Evolutionary conservation across 2,329 filamentous ascomycete species (phyloP).

Genomic region (Beauveria pseudobassiana): DNA sequence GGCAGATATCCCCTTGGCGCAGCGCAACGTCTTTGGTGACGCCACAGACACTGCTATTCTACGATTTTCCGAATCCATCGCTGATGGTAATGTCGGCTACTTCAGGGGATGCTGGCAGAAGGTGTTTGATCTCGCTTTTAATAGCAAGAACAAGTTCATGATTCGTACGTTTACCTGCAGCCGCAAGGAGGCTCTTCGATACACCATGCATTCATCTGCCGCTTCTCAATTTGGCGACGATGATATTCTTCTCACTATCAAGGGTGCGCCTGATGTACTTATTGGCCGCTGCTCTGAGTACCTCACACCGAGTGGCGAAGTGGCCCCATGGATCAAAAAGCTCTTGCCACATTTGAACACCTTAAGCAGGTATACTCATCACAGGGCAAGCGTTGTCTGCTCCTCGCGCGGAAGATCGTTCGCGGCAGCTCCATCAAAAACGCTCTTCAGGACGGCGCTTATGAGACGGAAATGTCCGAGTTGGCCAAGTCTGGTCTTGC

Average conservation of each 20-base stretch:
- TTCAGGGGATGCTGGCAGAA: constrained; percentile 57
- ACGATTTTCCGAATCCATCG: constrained; percentile 59
- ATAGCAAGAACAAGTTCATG: constrained; percentile 82
- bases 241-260: constrained; percentile 59
- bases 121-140: constrained; percentile 64
- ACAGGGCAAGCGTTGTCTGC: constrained; percentile 59
- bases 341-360: constrained; percentile 40
- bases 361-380: constrained; percentile 63
- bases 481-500: constrained; percentile 51
- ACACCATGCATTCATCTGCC: constrained; percentile 31
- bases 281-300: constrained; percentile 55
- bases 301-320: constrained; percentile 46
- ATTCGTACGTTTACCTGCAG: constrained; percentile 50
- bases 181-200: constrained; percentile 22
- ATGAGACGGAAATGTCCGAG: constrained; percentile 49
- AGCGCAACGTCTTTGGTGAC: constrained; percentile 63
- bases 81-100: constrained; percentile 45
- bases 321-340: constrained; percentile 40
- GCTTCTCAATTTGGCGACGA: constrained; percentile 26
- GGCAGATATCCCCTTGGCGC: constrained; percentile 46
- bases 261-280: constrained; percentile 70
- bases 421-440: constrained; percentile 30
- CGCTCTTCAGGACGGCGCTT: constrained; percentile 33
- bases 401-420: constrained; percentile 56
- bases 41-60: constrained; percentile 71